Base-by-base conservation (phyloP, 2,329 filamentous ascomycete genomes). In the Monilinia laxa region DNA sequence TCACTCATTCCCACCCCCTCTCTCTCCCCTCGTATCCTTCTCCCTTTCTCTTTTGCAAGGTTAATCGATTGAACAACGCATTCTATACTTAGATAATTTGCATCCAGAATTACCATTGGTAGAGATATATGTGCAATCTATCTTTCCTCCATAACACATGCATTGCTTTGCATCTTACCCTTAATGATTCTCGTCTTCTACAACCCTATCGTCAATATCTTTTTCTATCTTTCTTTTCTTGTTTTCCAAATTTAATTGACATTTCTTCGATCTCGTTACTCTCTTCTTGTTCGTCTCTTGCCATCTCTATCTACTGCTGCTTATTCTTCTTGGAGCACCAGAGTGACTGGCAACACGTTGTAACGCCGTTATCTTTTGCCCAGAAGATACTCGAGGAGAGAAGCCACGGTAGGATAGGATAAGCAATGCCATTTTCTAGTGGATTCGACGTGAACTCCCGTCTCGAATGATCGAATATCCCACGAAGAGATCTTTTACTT, bases 91-190 rank as follows among this genome's bases (percentile, higher is more conserved):
- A 14, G 42, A 14, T 58, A 38, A 52, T 45, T 45, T 59, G 55
- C 42, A 64, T 42, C 58, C 14, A 28, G 52, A 38, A 28, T 49
- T 38, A 28, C 65, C 64, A 67, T 67, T 67, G 65, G 65, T 42
- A 53, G 42, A 55, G n/a, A 51, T 35, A 60, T 54, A 45, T 35
- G 6, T 35, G 6, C 7, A 35, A 53, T 49, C 55, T 40, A 53
- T 42, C 35, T 49, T 55, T 49, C 35, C 53, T 54, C 57, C 54
- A 59, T 35, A 2, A 55, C 53, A 54, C 35, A 64, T 56, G 60
- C 60, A 64, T 64, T 52, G 16, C 40, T 38, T 62, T 35, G 58
- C 42, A 62, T 62, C 40, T 62, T 40, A 52, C 35, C 47, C 35
- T 53, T n/a, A 40, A 18, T 20, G 4, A 25, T 53, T 62, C 25